phyloP scores from a whole-genome alignment of 164 flowering plant species.

The Platanus orientalis region DNA sequence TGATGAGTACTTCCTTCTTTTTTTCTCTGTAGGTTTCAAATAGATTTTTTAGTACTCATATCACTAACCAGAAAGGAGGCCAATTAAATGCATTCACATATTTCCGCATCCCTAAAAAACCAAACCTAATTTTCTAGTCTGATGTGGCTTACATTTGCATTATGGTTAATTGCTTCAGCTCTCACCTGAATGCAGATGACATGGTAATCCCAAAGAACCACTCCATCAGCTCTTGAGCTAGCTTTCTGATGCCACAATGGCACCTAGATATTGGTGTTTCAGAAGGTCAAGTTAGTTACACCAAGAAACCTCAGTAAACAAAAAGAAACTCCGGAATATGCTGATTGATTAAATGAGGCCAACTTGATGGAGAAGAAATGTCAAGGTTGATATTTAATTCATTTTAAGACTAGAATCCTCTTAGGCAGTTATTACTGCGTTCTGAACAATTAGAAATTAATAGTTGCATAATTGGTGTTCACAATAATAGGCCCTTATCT shows the following conservation, averaged over 20 bases:
- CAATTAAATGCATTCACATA: background rate
- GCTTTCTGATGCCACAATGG: slow-evolving; percentile 96
- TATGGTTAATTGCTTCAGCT: background rate
- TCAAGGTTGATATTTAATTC: background rate
- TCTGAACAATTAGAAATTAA: background rate
- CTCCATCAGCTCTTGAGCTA: slow-evolving; percentile 74
- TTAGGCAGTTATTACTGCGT: background rate
- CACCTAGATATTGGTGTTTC: slow-evolving; percentile 31
- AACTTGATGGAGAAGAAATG: background rate
- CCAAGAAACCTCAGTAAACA: background rate
- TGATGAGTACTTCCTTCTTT: slow-evolving; percentile 32
- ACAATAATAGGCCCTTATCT: too few relatives aligned
- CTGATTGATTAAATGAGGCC: background rate
- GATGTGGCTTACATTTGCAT: background rate
- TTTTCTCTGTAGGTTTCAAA: slow-evolving; percentile 38
- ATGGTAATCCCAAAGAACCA: slow-evolving; percentile 92
- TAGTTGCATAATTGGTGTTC: background rate
- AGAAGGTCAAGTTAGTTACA: slow-evolving; percentile 10
- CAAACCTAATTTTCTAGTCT: background rate
- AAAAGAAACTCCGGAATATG: background rate
- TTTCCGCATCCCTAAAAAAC: background rate
- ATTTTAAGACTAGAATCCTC: background rate
- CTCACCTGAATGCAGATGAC: slow-evolving; percentile 87
- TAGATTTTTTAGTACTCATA: background rate
- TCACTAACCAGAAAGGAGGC: background rate